Evolutionary conservation across 495 filamentous ascomycete species (phyloP).

Genomic region (Patellaria atrata): DNA sequence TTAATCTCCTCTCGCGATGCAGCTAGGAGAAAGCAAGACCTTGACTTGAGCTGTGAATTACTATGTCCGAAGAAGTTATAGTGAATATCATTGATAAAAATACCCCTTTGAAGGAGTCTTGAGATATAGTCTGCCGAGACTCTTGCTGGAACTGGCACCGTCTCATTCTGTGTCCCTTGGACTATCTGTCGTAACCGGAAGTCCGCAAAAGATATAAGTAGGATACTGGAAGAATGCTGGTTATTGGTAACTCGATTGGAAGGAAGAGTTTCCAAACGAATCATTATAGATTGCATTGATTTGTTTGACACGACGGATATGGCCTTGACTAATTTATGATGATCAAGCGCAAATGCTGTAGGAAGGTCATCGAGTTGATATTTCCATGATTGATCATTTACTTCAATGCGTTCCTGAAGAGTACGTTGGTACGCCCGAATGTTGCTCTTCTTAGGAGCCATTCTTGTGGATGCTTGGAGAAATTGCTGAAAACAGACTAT

Average conservation of each 20-base stretch:
- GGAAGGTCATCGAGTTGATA: slow-evolving; percentile 24
- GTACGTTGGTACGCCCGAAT: slow-evolving; percentile 15
- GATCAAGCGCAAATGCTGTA: slow-evolving; percentile 14
- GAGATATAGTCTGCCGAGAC: slow-evolving; percentile 32
- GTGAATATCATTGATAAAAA: slow-evolving; percentile 28
- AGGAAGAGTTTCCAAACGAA: slow-evolving; percentile 21
- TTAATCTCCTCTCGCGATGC: slow-evolving; percentile 28
- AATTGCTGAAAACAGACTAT: no score
- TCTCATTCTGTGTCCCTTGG: slow-evolving; percentile 3
- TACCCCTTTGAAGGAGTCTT: slow-evolving; percentile 27
- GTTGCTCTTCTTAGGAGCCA: no score
- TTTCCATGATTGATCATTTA: slow-evolving; percentile 24
- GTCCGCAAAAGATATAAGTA: slow-evolving; percentile 30
- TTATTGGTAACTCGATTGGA: slow-evolving; percentile 26
- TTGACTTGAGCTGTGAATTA: slow-evolving; percentile 39
- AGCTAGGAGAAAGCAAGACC: slow-evolving; percentile 33
- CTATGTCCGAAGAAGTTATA: slow-evolving; percentile 40
- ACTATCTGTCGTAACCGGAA: slow-evolving; percentile 24
- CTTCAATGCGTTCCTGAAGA: slow-evolving; percentile 20
- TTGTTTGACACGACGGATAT: slow-evolving; percentile 23
- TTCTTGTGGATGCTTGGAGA: no score
- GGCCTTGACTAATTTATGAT: slow-evolving; percentile 23
- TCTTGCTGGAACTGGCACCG: slow-evolving; percentile 25
- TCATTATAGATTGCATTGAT: slow-evolving; percentile 19
- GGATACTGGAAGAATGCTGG: slow-evolving; percentile 21